phyloP scores from a whole-genome alignment of 768 basidiomycete genomes.

The Trametopsis cervina region DNA sequence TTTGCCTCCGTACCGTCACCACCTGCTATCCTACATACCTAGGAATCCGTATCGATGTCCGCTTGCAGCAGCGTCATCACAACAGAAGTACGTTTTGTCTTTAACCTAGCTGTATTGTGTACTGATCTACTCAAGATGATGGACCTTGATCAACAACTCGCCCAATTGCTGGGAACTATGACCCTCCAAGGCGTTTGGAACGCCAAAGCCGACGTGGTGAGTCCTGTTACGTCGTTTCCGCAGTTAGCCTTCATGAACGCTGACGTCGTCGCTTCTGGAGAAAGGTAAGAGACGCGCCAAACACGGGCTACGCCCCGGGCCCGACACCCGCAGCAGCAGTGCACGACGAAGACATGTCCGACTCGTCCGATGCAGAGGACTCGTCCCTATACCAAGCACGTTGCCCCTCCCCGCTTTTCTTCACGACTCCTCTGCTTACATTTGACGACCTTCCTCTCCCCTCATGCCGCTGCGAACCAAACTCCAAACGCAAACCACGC shows the following conservation, averaged over 20 bases:
- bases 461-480: not conserved
- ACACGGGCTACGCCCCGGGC: not conserved
- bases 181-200: slow-evolving; percentile 15
- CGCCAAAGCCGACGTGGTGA: slow-evolving; percentile 15
- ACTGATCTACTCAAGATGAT: slow-evolving; percentile 11
- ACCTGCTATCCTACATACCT: slow-evolving; percentile 3
- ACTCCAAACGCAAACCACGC: not conserved
- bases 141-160: slow-evolving; percentile 21
- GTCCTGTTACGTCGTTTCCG: slow-evolving; percentile 1
- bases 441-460: slow-evolving; percentile 10
- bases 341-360: slow-evolving; percentile 20
- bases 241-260: not conserved
- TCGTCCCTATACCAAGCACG: slow-evolving; percentile 19
- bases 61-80: slow-evolving; percentile 11
- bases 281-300: slow-evolving; percentile 18
- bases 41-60: slow-evolving; percentile 4
- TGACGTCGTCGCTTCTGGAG: slow-evolving; percentile 15
- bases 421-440: slow-evolving; percentile 7
- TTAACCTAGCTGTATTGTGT: not conserved
- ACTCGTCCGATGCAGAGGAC: slow-evolving; percentile 22
- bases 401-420: slow-evolving; percentile 10
- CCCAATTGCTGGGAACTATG: slow-evolving; percentile 19
- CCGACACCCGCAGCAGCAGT: not conserved
- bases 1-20: not conserved
- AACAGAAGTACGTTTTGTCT: slow-evolving; percentile 7